These are phyloP conservation scores for Brasenia schreberi DNA, from an alignment of 164 flowering plant genomes.

Conservation along the genomic window DNA sequence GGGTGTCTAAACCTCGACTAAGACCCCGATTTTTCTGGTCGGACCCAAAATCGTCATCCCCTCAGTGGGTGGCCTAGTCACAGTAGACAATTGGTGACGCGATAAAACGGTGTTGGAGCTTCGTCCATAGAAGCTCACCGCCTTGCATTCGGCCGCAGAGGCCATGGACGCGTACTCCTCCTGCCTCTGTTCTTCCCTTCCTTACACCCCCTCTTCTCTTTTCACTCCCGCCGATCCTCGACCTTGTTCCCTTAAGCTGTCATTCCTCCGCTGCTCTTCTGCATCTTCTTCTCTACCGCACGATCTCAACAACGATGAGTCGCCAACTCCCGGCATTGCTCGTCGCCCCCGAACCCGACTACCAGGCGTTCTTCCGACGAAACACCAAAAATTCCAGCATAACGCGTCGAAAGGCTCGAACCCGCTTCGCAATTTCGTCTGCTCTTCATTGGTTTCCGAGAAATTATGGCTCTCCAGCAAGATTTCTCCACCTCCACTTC, in stretches of 20 bases:
- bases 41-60: too few species aligned
- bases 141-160: not conserved
- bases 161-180: not conserved
- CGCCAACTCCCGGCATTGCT: not conserved
- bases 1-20: too few species aligned
- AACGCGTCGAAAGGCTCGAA: constrained; percentile 7
- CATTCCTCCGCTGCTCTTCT: not conserved
- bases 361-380: not conserved
- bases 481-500: constrained; percentile 28
- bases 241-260: not conserved
- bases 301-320: not conserved
- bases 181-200: not conserved
- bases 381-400: not conserved
- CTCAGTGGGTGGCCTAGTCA: too few species aligned
- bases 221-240: not conserved
- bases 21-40: too few species aligned
- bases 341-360: not conserved
- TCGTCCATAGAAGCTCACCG: too few species aligned
- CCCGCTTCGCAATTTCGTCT: constrained; percentile 29
- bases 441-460: constrained; percentile 8
- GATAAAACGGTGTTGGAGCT: too few species aligned
- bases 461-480: constrained; percentile 61
- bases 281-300: not conserved
- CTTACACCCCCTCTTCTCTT: not conserved
- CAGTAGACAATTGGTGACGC: too few species aligned